These are phyloP conservation scores for Phytophthora cryptogea DNA, from an alignment of 352 stramenopile genomes.

Conservation along the genomic window DNA sequence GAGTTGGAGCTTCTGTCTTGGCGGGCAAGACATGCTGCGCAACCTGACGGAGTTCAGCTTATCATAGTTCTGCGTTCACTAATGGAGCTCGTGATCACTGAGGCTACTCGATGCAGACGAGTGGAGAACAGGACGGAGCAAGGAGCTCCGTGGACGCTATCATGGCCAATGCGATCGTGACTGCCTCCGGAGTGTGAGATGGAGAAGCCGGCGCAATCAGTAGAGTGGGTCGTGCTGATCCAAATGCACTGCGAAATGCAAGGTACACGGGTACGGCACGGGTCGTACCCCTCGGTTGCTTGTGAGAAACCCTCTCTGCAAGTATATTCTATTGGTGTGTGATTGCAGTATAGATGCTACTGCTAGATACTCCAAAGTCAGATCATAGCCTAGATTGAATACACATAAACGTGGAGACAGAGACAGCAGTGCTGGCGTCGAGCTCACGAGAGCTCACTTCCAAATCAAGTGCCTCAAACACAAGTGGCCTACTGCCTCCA, in stretches of 20 bases:
- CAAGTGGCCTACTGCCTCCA: slow-evolving; percentile 1
- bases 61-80: too few species aligned
- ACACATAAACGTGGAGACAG: background rate
- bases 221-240: background rate
- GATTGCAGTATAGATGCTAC: too few species aligned
- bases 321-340: background rate
- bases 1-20: too few species aligned
- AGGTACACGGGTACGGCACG: background rate
- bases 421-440: background rate
- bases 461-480: background rate
- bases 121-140: too few species aligned
- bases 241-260: slow-evolving; percentile 1
- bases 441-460: background rate
- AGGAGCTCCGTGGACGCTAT: too few species aligned
- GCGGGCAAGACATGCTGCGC: too few species aligned
- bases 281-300: slow-evolving; percentile 4
- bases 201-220: background rate
- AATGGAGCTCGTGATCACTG: too few species aligned
- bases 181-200: background rate
- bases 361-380: too few species aligned
- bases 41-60: too few species aligned
- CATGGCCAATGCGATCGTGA: too few species aligned
- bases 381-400: slow-evolving; percentile 1
- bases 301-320: background rate
- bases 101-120: too few species aligned